phyloP scores from a whole-genome alignment of 2,329 filamentous ascomycete genomes.

The Dichotomopilus funicola region DNA sequence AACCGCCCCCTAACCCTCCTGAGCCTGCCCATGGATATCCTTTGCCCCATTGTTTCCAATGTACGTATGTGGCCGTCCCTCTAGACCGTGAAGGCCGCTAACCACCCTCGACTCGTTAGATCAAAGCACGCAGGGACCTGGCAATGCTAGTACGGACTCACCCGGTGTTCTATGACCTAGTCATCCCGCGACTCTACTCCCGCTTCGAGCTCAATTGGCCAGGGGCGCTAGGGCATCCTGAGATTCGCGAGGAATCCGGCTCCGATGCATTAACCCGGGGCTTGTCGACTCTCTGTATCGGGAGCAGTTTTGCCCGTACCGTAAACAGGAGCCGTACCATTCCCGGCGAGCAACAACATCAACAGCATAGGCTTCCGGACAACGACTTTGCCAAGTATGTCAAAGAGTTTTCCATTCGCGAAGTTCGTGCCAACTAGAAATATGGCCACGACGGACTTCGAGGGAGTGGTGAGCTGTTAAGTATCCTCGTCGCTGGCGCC shows the following conservation, averaged over 20 bases:
- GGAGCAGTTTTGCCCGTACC: conserved; percentile 41
- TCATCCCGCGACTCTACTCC: conserved; percentile 74
- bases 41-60: conserved; percentile 75
- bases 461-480: conserved; percentile 83
- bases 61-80: conserved; percentile 32
- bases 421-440: conserved; percentile 72
- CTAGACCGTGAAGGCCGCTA: background rate
- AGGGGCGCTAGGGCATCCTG: conserved; percentile 68
- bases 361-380: conserved; percentile 27
- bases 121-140: conserved; percentile 75
- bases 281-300: conserved; percentile 71
- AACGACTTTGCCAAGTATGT: conserved; percentile 76
- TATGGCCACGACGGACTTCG: conserved; percentile 76
- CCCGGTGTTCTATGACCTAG: conserved; percentile 67
- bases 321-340: conserved; percentile 29
- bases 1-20: conserved; percentile 58
- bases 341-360: conserved; percentile 10
- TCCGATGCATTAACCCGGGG: conserved; percentile 53
- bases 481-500: conserved; percentile 70
- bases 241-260: conserved; percentile 42
- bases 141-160: conserved; percentile 72
- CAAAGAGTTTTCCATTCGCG: conserved; percentile 77
- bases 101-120: conserved; percentile 37
- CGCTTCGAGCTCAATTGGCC: conserved; percentile 88
- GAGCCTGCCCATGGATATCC: conserved; percentile 69